Conservation (phyloP, 139 green algal genomes). For the Astrephomene gubernaculifera region DNA sequence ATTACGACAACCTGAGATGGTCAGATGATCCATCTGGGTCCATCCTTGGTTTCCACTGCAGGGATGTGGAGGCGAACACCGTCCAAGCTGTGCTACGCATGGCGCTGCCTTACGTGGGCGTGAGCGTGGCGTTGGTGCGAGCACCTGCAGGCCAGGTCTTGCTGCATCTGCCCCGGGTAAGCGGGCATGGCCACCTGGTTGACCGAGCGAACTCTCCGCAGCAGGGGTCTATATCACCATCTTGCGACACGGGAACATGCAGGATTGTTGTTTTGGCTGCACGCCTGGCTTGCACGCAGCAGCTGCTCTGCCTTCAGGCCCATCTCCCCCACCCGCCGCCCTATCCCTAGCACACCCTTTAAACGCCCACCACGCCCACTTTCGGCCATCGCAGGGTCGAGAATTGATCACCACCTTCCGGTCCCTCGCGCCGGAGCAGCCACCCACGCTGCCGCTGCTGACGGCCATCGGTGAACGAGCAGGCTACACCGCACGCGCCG, state of each 20-base stretch:
- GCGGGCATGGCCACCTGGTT: not conserved
- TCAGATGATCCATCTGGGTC: no score
- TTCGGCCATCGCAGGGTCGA: not conserved
- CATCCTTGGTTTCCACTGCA: no score
- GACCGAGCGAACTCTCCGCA: not conserved
- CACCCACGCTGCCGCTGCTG: not conserved
- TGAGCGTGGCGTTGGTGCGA: conserved; percentile 40
- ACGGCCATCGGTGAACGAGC: not conserved
- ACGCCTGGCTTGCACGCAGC: no score
- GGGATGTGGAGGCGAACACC: conserved; percentile 7
- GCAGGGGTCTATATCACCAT: no score
- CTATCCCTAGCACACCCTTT: no score
- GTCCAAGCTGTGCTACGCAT: conserved; percentile 23
- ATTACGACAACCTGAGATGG: no score
- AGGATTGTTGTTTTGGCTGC: no score
- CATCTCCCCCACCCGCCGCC: no score
- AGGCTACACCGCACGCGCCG: not conserved
- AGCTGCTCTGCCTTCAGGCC: no score
- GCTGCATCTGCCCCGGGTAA: conserved; percentile 26
- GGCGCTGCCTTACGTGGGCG: conserved; percentile 19
- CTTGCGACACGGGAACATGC: no score
- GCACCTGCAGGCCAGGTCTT: not conserved
- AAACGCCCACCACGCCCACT: not conserved
- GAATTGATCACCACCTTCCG: not conserved
- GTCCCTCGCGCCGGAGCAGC: not conserved